Conservation (phyloP, 2,329 filamentous ascomycete genomes). For the Verticillium tricorpus region DNA sequence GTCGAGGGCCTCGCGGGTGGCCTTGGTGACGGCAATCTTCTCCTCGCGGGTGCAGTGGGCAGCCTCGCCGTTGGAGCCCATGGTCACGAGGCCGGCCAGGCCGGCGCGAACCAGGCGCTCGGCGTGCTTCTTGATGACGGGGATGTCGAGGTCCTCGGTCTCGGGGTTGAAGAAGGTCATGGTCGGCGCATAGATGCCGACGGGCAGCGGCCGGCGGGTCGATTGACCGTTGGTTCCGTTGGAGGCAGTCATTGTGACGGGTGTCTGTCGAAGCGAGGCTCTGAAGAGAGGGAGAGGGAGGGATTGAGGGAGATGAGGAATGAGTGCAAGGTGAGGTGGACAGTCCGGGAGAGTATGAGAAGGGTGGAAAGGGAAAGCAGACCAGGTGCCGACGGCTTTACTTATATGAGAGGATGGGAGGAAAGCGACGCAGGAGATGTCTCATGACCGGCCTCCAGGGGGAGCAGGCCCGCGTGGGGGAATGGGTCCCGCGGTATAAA, state of each 20-base stretch:
- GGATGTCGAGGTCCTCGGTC: constrained; percentile 80
- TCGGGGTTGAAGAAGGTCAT: constrained; percentile 86
- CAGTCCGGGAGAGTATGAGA: constrained; percentile 14
- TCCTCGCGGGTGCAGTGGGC: constrained; percentile 78
- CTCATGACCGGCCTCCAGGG: constrained; percentile 25
- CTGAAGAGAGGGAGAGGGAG: constrained; percentile 2
- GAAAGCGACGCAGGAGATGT: constrained; percentile 14
- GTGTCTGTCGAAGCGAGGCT: background rate
- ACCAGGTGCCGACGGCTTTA: background rate
- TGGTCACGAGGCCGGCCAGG: constrained; percentile 75
- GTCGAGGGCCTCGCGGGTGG: constrained; percentile 77
- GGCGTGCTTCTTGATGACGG: constrained; percentile 74
- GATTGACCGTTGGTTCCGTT: constrained; percentile 14
- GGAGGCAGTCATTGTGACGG: constrained; percentile 13
- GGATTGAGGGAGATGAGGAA: constrained; percentile 5
- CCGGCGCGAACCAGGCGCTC: constrained; percentile 73
- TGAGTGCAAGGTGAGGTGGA: constrained; percentile 3
- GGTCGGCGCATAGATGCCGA: constrained; percentile 82
- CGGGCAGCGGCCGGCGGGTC: constrained; percentile 57
- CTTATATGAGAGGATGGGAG: constrained; percentile 21
- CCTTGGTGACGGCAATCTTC: constrained; percentile 68
- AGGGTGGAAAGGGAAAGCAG: constrained; percentile 4
- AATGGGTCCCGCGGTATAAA: constrained; percentile 19
- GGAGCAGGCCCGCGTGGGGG: constrained; percentile 18
- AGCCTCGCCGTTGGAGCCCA: constrained; percentile 89